Percentiles rank a stretch among this genome's conserved stretches.
Evolutionary conservation across 2,329 filamentous ascomycete species (phyloP).

Genomic region (Aureobasidium sp.): DNA sequence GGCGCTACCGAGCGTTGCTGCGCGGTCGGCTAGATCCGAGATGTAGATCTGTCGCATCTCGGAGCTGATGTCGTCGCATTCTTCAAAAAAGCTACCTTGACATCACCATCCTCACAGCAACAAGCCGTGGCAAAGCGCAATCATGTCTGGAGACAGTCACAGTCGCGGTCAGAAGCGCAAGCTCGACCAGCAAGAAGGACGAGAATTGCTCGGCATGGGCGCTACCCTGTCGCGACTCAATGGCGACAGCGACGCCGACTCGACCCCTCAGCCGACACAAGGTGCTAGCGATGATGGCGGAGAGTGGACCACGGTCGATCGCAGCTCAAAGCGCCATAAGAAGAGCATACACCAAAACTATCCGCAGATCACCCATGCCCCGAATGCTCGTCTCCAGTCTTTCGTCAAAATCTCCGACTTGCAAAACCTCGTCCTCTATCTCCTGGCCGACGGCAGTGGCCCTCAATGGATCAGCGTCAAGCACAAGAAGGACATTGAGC

Average conservation of each 20-base stretch:
- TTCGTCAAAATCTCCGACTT: conserved; percentile 53
- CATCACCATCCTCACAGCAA: neutral
- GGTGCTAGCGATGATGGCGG: conserved; percentile 13
- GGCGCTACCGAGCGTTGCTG: neutral
- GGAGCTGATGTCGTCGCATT: neutral
- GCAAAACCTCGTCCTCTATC: conserved; percentile 52
- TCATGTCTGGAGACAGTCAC: conserved; percentile 10
- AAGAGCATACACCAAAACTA: conserved; percentile 39
- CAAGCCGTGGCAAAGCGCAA: neutral
- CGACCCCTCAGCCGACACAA: neutral
- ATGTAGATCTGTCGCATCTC: neutral
- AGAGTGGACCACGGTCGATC: conserved; percentile 25
- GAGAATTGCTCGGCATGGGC: conserved; percentile 5
- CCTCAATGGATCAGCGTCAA: conserved; percentile 59
- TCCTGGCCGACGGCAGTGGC: conserved; percentile 53
- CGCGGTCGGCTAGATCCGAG: conserved; percentile 7
- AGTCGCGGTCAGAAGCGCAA: conserved; percentile 15
- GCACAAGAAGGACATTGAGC: conserved; percentile 51
- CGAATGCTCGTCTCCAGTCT: conserved; percentile 47
- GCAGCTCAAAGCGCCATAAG: conserved; percentile 26
- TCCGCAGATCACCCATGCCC: conserved; percentile 46
- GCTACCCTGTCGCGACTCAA: conserved; percentile 8
- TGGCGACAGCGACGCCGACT: conserved; percentile 9
- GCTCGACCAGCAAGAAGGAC: conserved; percentile 8
- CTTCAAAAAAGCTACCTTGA: neutral